Percentiles rank a stretch among this genome's conserved stretches.
These are phyloP conservation scores for Chimonanthus salicifolius DNA, from an alignment of 164 flowering plant species.

Conservation along the genomic window DNA sequence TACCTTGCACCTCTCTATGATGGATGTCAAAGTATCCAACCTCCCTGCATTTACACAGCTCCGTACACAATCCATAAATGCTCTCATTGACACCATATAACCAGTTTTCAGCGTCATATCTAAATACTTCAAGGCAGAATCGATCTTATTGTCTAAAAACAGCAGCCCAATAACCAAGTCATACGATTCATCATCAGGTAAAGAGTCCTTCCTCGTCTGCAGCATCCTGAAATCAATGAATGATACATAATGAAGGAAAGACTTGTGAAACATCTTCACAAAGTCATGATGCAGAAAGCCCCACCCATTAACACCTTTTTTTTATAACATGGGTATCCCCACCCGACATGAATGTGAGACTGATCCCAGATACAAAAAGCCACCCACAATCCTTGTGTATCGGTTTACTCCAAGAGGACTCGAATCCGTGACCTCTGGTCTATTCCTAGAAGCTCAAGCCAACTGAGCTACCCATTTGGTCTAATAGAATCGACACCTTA, in stretches of 20 bases:
- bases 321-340: no score
- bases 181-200: slow-evolving; percentile 84
- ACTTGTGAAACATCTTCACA: no score
- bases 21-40: slow-evolving; percentile 66
- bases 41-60: slow-evolving; percentile 57
- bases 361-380: no score
- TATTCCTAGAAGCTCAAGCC: no score
- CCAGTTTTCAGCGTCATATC: slow-evolving; percentile 72
- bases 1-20: slow-evolving; percentile 96
- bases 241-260: slow-evolving; percentile 17
- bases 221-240: slow-evolving; percentile 70
- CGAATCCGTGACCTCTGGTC: no score
- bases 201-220: slow-evolving; percentile 55
- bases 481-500: no score
- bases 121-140: slow-evolving; percentile 69
- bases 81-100: slow-evolving; percentile 47
- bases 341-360: no score
- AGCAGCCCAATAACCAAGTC: slow-evolving; percentile 62
- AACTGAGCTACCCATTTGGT: no score
- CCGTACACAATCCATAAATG: slow-evolving; percentile 53
- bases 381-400: no score
- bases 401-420: no score
- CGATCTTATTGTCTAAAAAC: slow-evolving; percentile 42
- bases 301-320: no score
- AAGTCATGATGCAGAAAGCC: no score